These are phyloP conservation scores for Eucalyptus sp. DNA, from an alignment of 345 rosid genomes.

Conservation along the genomic window DNA sequence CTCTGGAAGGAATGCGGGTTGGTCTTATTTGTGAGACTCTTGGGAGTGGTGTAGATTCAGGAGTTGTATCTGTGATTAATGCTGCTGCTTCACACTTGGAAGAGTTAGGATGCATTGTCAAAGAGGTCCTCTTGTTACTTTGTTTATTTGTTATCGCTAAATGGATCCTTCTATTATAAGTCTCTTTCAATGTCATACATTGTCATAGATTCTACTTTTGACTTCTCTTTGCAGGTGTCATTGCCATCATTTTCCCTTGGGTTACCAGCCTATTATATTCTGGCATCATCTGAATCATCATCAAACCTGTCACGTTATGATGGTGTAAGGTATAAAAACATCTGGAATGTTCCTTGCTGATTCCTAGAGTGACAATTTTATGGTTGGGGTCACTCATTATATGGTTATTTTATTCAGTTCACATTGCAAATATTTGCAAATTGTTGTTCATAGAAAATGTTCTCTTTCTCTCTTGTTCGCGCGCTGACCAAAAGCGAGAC, in stretches of 20 bases:
- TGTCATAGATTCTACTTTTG: background rate
- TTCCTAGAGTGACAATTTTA: background rate
- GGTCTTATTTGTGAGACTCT: constrained; percentile 84
- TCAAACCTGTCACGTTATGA: constrained; percentile 87
- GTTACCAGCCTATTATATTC: constrained; percentile 80
- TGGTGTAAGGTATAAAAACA: constrained; percentile 53
- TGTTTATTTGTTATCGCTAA: background rate
- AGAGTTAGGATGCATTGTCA: constrained; percentile 64
- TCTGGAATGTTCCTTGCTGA: background rate
- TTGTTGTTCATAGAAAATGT: background rate
- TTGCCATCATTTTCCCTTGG: constrained; percentile 85
- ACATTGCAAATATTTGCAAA: background rate
- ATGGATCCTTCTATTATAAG: background rate
- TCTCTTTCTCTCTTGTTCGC: background rate
- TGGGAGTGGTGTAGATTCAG: constrained; percentile 63
- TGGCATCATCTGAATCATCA: constrained; percentile 88
- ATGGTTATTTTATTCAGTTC: background rate
- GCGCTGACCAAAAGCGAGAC: background rate
- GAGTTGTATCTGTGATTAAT: constrained; percentile 54
- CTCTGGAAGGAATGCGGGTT: constrained; percentile 64
- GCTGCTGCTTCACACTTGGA: constrained; percentile 75
- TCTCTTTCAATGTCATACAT: background rate
- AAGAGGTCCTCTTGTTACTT: constrained; percentile 31
- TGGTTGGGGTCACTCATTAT: background rate
- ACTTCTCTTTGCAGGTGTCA: constrained; percentile 39